Percentiles rank a stretch among this genome's conserved stretches.
Evolutionary conservation across 2,329 filamentous ascomycete genomes (phyloP).

Genomic region (Penicillium brasilianum): DNA sequence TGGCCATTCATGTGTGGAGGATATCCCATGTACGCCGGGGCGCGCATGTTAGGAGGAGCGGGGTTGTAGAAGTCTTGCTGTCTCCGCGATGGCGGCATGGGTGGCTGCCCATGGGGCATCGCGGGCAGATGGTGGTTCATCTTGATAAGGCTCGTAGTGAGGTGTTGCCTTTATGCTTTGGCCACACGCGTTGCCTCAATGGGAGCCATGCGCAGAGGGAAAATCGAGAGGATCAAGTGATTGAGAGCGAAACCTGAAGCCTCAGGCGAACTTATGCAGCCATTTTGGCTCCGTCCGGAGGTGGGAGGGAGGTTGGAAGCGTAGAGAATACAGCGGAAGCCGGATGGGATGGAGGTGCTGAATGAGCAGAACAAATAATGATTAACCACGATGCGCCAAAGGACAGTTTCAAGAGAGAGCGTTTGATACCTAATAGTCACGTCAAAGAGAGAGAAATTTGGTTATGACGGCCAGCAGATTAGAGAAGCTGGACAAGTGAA

Average conservation of each 20-base stretch:
- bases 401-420: background rate
- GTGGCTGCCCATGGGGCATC: constrained; percentile 56
- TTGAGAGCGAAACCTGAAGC: constrained; percentile 21
- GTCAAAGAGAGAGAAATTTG: constrained; percentile 3
- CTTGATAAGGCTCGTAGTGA: constrained; percentile 41
- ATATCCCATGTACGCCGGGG: constrained; percentile 64
- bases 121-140: constrained; percentile 53
- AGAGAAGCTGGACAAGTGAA: constrained; percentile 12
- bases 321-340: constrained; percentile 17
- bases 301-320: constrained; percentile 10
- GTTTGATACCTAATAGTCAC: constrained; percentile 9
- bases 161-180: constrained; percentile 42
- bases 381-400: constrained; percentile 11
- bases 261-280: constrained; percentile 39
- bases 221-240: constrained; percentile 27
- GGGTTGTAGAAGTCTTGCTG: constrained; percentile 53
- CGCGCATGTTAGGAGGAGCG: constrained; percentile 57
- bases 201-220: constrained; percentile 46
- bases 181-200: constrained; percentile 48
- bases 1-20: constrained; percentile 64
- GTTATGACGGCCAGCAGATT: constrained; percentile 6
- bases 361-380: constrained; percentile 19
- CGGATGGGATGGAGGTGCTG: constrained; percentile 10
- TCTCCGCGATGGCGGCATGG: constrained; percentile 55
- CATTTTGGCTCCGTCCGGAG: constrained; percentile 39